These are phyloP conservation scores for Orbilia ellipsospora DNA, from an alignment of 2,329 filamentous ascomycete species.

Conservation along the genomic window DNA sequence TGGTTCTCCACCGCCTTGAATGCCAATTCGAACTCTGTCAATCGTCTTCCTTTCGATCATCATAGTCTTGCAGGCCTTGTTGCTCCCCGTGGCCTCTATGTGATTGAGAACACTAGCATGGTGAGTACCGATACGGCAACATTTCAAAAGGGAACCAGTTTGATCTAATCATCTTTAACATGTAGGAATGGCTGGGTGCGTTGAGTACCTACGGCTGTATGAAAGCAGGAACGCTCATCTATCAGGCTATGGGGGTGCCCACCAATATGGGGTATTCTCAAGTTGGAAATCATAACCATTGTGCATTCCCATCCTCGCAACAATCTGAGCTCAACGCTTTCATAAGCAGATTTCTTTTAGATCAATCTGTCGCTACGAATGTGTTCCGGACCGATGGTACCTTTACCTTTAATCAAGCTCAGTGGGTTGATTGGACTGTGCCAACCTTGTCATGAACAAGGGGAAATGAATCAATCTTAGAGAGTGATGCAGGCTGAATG, in stretches of 20 bases:
- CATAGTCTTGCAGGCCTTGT: slow-evolving; percentile 70
- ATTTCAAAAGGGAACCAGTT: not conserved
- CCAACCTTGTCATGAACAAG: slow-evolving; percentile 61
- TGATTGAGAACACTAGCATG: slow-evolving; percentile 69
- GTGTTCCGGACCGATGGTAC: slow-evolving; percentile 59
- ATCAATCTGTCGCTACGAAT: slow-evolving; percentile 59
- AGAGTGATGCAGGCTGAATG: not conserved
- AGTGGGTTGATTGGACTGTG: slow-evolving; percentile 64
- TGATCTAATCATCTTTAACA: not conserved
- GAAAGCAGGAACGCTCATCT: slow-evolving; percentile 68
- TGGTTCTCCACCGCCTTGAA: slow-evolving; percentile 72
- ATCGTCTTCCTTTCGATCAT: slow-evolving; percentile 69
- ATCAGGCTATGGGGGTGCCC: slow-evolving; percentile 68
- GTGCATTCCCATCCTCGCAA: slow-evolving; percentile 68
- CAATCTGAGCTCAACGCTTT: slow-evolving; percentile 68
- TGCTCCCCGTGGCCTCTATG: slow-evolving; percentile 68
- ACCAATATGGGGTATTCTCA: slow-evolving; percentile 71
- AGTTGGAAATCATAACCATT: slow-evolving; percentile 69
- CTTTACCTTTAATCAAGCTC: slow-evolving; percentile 62
- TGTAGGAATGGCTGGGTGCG: slow-evolving; percentile 70
- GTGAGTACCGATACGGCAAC: slow-evolving; percentile 6
- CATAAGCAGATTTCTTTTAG: slow-evolving; percentile 69
- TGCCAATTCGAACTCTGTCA: slow-evolving; percentile 65
- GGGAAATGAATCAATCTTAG: not conserved
- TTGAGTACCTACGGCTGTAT: slow-evolving; percentile 70